A percentile compares a stretch with the other conserved stretches of the same genome.
These are phyloP conservation scores for Amaranthus hypochondriacus DNA, from an alignment of 148 eudicot genomes.

Conservation along the genomic window DNA sequence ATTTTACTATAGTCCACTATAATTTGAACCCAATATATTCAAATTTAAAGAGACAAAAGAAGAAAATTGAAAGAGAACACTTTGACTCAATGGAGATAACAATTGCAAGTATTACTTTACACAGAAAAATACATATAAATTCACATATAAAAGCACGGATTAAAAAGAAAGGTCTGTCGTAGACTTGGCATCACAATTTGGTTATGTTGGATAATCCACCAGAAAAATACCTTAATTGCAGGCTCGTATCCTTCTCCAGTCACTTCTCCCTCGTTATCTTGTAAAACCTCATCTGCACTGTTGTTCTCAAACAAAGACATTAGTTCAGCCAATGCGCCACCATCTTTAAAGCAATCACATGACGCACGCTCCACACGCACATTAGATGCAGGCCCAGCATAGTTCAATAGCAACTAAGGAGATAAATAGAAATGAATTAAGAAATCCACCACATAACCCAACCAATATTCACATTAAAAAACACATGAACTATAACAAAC, in stretches of 20 bases:
- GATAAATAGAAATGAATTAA: neutral
- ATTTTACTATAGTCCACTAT: too few relatives aligned
- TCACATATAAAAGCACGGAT: too few relatives aligned
- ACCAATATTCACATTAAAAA: neutral
- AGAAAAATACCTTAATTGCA: slow-evolving; percentile 50
- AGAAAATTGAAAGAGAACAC: neutral
- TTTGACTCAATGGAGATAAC: neutral
- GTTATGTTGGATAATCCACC: neutral
- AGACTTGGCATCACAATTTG: neutral
- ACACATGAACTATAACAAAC: neutral
- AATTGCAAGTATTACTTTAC: neutral
- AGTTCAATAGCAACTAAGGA: slow-evolving; percentile 62
- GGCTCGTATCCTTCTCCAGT: slow-evolving; percentile 23
- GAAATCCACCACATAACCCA: neutral
- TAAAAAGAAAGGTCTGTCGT: too few relatives aligned
- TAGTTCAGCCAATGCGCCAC: slow-evolving; percentile 73
- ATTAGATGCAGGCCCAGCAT: slow-evolving; percentile 89
- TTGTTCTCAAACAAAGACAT: slow-evolving; percentile 51
- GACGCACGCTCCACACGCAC: slow-evolving; percentile 77
- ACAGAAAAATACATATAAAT: neutral
- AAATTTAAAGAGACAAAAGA: neutral
- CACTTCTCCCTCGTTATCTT: slow-evolving; percentile 27
- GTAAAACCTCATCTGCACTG: slow-evolving; percentile 26
- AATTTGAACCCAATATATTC: too few relatives aligned
- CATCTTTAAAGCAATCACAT: slow-evolving; percentile 54